Base-by-base conservation (phyloP, 805 yeast species). In the Lipomyces sp. region DNA sequence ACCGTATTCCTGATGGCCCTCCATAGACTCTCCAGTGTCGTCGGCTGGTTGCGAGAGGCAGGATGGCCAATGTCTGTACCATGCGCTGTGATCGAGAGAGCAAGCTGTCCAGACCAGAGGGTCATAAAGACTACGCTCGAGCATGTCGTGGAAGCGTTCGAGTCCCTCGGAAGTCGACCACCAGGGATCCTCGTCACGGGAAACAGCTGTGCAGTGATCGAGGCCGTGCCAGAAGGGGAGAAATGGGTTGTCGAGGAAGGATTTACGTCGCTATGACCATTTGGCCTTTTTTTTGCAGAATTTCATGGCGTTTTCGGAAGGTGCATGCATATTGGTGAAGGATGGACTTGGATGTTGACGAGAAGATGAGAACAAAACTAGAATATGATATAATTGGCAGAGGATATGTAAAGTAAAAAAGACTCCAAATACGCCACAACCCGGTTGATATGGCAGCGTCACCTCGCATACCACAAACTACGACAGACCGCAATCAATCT, bases 61-160 rank as follows among this genome's bases (percentile, higher is more conserved):
- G 69, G 73, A 0, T 91, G 96, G 96, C 82, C 82, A 45, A 68
- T 73, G 1, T 72, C 76, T 18, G 72, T 84, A 6, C 96, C 97
- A 0, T 86, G 86, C 26, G 88, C 93, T 1, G 81, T 90, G 21
- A 80, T 91, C 1, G 98, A 91, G 66, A 75, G 97, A 51, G 95
- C 96, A 0, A 82, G 93, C 14, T 89, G 97, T 67, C 89, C 93
- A 0, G 98, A 90, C 64, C 97, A 91, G 69, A 70, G 98, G 49
- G 76, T 90, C 4, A 80, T 89, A 2, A 73, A 95, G 56, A 86
- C 96, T 0, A 76, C 80, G 0, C 69, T 91, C 39, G 73, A 74
- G 45, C 70, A 83, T 55, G 79, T 88, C 1, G 83, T 84, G 0
- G 81, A 75, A 38, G 95, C 93, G 1, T 79, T 88, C 1, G 83